These are phyloP conservation scores for Ceratocystiopsis brevicomis DNA, from an alignment of 2,329 filamentous ascomycete genomes.

Conservation along the genomic window DNA sequence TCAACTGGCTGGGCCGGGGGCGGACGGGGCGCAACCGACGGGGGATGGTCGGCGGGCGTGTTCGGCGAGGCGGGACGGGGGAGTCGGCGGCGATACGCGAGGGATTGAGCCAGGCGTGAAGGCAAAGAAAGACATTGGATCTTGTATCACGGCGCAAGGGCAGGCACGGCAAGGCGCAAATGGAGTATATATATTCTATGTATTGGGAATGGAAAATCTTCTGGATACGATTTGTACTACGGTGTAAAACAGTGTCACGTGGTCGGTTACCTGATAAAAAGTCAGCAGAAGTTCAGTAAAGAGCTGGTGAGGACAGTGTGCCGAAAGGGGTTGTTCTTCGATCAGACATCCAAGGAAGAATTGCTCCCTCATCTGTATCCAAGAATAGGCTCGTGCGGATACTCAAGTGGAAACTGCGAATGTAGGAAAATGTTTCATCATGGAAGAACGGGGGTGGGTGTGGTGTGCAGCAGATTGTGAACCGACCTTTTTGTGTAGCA, in stretches of 20 bases:
- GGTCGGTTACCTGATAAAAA: neutral
- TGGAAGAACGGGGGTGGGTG: constrained; percentile 14
- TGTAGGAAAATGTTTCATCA: constrained; percentile 60
- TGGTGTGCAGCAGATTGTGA: neutral
- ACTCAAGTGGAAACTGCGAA: constrained; percentile 84
- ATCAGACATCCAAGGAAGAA: constrained; percentile 56
- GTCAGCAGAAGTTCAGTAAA: too few relatives aligned
- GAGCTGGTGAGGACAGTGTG: neutral
- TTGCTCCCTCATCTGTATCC: constrained; percentile 47
- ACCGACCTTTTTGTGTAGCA: neutral
- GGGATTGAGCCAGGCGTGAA: constrained; percentile 20
- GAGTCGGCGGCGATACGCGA: constrained; percentile 11
- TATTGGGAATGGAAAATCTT: too few relatives aligned
- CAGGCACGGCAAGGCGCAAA: too few relatives aligned
- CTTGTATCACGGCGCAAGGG: too few relatives aligned
- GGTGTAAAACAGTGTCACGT: too few relatives aligned
- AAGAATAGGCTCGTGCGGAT: constrained; percentile 37
- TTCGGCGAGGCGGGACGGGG: constrained; percentile 20
- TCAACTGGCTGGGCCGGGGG: constrained; percentile 89
- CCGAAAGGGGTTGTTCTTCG: constrained; percentile 1
- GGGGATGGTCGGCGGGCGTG: constrained; percentile 62
- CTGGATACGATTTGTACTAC: too few relatives aligned
- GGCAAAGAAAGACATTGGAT: too few relatives aligned
- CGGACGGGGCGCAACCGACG: constrained; percentile 74
- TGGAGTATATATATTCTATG: too few relatives aligned